Percentiles rank a stretch among this genome's conserved stretches.
Evolutionary conservation across 805 yeast species (phyloP).

Genomic region (Hanseniaspora occidentalis): DNA sequence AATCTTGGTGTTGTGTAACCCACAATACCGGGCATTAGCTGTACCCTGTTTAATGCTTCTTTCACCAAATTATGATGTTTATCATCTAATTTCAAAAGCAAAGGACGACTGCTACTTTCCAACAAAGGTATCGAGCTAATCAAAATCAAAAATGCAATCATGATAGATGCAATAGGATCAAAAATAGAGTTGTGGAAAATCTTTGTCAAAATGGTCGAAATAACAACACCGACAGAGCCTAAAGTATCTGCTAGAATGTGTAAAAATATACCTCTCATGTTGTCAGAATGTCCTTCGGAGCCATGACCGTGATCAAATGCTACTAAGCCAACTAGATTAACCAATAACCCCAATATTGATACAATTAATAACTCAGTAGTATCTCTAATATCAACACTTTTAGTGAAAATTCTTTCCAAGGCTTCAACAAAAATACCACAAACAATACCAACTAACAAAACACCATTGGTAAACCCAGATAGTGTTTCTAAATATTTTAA

Average conservation of each 20-base stretch:
- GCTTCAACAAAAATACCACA: constrained; percentile 84
- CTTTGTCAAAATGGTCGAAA: constrained; percentile 70
- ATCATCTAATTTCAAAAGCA: constrained; percentile 44
- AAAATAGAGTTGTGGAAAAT: constrained; percentile 57
- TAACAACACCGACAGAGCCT: constrained; percentile 95
- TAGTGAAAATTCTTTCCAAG: constrained; percentile 53
- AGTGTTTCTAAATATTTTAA: constrained; percentile 74
- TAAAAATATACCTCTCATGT: constrained; percentile 87
- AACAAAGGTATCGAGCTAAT: constrained; percentile 75
- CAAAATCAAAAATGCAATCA: constrained; percentile 73
- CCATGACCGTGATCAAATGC: constrained; percentile 77
- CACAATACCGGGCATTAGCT: constrained; percentile 63
- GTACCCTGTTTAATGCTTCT: constrained; percentile 52
- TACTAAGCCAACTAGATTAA: constrained; percentile 83
- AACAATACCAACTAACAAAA: constrained; percentile 75
- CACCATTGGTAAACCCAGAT: constrained; percentile 93
- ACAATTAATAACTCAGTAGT: constrained; percentile 81
- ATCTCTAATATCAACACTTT: constrained; percentile 66
- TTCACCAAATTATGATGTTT: constrained; percentile 52
- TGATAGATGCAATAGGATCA: constrained; percentile 85
- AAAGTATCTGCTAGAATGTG: constrained; percentile 92
- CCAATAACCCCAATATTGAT: constrained; percentile 71
- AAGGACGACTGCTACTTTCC: constrained; percentile 44
- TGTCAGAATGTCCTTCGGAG: constrained; percentile 31
- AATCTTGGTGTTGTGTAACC: constrained; percentile 84